phyloP scores from a whole-genome alignment of 306 rosid genomes.

The Rosa rugosa region DNA sequence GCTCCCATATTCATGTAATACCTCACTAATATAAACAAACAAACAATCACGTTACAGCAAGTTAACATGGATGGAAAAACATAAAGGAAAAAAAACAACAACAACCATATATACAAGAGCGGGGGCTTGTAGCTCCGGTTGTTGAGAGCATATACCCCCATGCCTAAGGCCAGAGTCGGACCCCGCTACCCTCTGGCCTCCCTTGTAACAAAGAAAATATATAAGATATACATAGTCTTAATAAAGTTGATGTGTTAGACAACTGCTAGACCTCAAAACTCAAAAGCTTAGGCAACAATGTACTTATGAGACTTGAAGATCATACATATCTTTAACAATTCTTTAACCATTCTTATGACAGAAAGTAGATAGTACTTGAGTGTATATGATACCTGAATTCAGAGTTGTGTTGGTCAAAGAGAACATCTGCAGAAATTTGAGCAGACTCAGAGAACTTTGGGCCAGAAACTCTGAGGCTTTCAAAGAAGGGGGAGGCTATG shows the following conservation, averaged over 20 bases:
- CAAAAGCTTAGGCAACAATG: neutral
- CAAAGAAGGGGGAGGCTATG: constrained; percentile 98
- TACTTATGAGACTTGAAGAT: neutral
- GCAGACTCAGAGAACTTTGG: constrained; percentile 80
- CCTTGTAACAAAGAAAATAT: neutral
- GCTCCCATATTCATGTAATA: constrained; percentile 78
- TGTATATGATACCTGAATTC: constrained; percentile 57
- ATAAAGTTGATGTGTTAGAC: neutral
- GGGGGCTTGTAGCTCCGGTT: neutral
- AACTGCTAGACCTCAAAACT: neutral
- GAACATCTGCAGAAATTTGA: constrained; percentile 57
- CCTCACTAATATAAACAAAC: constrained; percentile 46
- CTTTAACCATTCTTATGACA: neutral
- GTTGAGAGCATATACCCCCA: neutral
- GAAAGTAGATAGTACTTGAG: neutral
- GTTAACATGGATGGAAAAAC: neutral
- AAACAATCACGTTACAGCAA: constrained; percentile 10
- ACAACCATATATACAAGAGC: neutral
- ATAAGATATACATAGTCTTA: neutral
- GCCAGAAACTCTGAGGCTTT: constrained; percentile 81
- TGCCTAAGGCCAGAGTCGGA: neutral
- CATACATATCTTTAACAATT: neutral
- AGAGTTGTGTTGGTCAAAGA: constrained; percentile 48
- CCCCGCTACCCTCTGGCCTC: neutral
- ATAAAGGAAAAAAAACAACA: neutral